These are phyloP conservation scores for Moesziomyces sp. DNA, from an alignment of 1,284 basidiomycete genomes.

Conservation along the genomic window DNA sequence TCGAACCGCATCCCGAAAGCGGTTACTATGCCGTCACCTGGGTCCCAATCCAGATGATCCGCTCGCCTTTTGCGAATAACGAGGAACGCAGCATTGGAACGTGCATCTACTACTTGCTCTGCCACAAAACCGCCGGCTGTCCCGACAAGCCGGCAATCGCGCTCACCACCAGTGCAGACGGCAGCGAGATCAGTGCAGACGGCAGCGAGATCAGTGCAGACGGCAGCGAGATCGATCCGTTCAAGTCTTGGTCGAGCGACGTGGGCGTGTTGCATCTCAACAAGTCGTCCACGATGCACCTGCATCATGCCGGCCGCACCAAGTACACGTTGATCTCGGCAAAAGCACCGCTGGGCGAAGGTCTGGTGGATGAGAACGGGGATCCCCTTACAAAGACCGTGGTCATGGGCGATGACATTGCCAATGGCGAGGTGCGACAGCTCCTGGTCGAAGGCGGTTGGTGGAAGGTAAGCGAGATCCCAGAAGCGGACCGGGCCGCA, in stretches of 20 bases:
- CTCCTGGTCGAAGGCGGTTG: conserved; percentile 48
- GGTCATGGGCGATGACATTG: conserved; percentile 46
- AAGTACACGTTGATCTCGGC: conserved; percentile 55
- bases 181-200: conserved; percentile 9
- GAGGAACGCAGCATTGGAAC: conserved; percentile 35
- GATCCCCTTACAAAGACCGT: conserved; percentile 37
- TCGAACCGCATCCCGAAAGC: conserved; percentile 49
- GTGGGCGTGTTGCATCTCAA: conserved; percentile 48
- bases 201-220: conserved; percentile 10
- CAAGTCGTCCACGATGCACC: conserved; percentile 50
- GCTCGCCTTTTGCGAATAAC: conserved; percentile 43
- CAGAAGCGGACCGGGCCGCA: conserved; percentile 24
- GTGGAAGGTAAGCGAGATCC: conserved; percentile 56
- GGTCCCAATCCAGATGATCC: conserved; percentile 23
- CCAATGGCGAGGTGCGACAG: conserved; percentile 48
- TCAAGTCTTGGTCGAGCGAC: conserved; percentile 42
- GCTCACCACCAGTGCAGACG: conserved; percentile 1
- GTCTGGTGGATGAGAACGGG: conserved; percentile 26
- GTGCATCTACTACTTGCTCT: conserved; percentile 52
- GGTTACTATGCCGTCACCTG: conserved; percentile 48
- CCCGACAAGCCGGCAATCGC: conserved; percentile 9
- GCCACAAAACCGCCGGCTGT: conserved; percentile 29
- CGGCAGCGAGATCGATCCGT: conserved; percentile 24
- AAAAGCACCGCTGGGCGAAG: conserved; percentile 36
- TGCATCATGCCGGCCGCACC: conserved; percentile 47